These are phyloP conservation scores for Microcos paniculata DNA, from an alignment of 345 rosid species.

Conservation along the genomic window DNA sequence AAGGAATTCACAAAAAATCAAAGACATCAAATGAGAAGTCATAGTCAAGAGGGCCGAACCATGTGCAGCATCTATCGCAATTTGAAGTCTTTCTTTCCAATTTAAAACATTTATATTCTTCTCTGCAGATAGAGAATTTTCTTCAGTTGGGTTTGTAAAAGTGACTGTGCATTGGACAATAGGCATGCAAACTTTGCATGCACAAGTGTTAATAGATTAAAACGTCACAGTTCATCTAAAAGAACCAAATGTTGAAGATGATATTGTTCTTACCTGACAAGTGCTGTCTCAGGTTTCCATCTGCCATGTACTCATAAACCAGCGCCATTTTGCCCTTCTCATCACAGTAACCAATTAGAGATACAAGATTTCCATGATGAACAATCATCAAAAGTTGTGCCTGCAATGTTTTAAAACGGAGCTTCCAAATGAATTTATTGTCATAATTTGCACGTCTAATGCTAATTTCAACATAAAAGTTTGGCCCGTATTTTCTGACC, in stretches of 20 bases:
- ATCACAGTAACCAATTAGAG: conserved; percentile 10
- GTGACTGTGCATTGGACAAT: neutral
- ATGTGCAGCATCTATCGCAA: neutral
- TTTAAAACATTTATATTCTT: neutral
- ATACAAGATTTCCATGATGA: neutral
- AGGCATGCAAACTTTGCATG: neutral
- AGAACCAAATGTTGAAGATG: neutral
- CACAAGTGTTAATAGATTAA: neutral
- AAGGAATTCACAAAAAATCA: neutral
- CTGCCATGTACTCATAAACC: conserved; percentile 6
- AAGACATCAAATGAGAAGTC: neutral
- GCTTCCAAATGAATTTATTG: neutral
- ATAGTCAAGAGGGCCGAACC: neutral
- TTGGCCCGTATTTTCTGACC: conserved; percentile 5
- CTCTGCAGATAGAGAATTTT: neutral
- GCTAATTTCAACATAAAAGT: neutral
- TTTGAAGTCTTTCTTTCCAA: neutral
- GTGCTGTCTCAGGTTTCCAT: conserved; percentile 13
- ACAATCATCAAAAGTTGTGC: neutral
- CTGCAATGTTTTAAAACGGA: neutral
- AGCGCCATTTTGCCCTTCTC: neutral
- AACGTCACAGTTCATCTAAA: too few relatives aligned
- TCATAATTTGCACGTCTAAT: neutral
- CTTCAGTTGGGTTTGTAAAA: neutral
- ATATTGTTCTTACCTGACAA: neutral